Evolutionary conservation across 2,329 filamentous ascomycete species (phyloP).

Genomic region (Fusarium verrucosum): DNA sequence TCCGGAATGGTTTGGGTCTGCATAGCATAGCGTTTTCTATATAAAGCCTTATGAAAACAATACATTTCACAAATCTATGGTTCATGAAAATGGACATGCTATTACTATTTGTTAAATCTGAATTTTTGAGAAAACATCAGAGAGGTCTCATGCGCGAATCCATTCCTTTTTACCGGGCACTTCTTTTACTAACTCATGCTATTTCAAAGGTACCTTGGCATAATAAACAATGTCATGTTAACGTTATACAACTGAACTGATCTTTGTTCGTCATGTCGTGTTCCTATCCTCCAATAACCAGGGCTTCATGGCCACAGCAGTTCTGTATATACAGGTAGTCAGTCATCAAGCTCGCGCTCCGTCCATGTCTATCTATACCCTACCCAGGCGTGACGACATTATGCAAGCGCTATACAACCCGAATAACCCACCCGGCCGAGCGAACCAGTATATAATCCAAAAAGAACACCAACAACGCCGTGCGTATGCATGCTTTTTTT

Average conservation of each 20-base stretch:
- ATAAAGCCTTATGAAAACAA: neutral
- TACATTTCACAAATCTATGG: neutral
- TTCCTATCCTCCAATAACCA: constrained; percentile 31
- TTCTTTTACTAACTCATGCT: neutral
- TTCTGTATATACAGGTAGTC: constrained; percentile 37
- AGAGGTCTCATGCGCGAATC: too few species aligned
- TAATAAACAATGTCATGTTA: neutral
- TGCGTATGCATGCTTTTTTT: constrained; percentile 34
- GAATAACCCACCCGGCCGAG: constrained; percentile 9
- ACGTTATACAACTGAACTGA: constrained; percentile 29
- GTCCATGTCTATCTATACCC: constrained; percentile 38
- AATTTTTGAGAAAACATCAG: neutral
- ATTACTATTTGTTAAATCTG: neutral
- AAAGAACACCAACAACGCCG: constrained; percentile 40
- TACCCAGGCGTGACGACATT: constrained; percentile 34
- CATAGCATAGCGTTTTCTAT: constrained; percentile 25
- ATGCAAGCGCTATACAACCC: constrained; percentile 35
- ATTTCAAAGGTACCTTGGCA: neutral
- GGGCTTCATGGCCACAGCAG: constrained; percentile 9
- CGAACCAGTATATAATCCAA: constrained; percentile 5
- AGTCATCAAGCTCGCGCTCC: constrained; percentile 41
- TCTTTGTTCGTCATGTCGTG: constrained; percentile 42
- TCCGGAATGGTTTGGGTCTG: neutral
- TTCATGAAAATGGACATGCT: neutral
- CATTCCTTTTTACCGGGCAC: too few species aligned